Conservation (phyloP, 441 rosid genomes). For the Hura crepitans region DNA sequence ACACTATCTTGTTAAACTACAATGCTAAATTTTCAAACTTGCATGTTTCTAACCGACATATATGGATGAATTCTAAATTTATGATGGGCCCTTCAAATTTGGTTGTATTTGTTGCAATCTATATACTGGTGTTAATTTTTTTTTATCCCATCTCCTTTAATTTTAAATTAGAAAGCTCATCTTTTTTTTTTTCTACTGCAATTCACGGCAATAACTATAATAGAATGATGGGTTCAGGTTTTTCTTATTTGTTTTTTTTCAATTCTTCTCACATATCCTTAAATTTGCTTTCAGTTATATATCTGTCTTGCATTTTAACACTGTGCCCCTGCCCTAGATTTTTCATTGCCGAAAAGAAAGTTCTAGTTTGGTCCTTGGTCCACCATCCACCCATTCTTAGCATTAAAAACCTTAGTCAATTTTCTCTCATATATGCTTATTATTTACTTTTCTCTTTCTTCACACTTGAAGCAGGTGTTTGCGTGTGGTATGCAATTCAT, state of each 20-base stretch:
- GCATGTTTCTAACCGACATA: neutral
- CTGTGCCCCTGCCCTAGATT: neutral
- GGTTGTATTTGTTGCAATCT: neutral
- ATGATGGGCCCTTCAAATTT: neutral
- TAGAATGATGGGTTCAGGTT: neutral
- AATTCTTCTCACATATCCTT: neutral
- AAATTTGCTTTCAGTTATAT: neutral
- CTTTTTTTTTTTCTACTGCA: too few relatives aligned
- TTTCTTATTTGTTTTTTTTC: neutral
- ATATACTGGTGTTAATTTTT: neutral
- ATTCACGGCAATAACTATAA: neutral
- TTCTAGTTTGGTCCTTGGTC: neutral
- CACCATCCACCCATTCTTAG: neutral
- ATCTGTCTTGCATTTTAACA: neutral
- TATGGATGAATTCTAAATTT: too few relatives aligned
- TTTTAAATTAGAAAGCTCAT: neutral
- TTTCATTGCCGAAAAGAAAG: neutral
- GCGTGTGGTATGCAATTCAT: constrained; percentile 51
- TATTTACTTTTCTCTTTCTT: constrained; percentile 2
- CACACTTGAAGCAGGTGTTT: constrained; percentile 46
- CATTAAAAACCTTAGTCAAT: neutral
- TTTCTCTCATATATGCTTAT: constrained; percentile 2
- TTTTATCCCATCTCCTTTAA: neutral
- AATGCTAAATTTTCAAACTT: constrained; percentile 10
- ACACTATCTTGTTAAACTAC: constrained; percentile 10